Conservation (phyloP, 1,284 basidiomycete species). For the Leccinum subfulvum region DNA sequence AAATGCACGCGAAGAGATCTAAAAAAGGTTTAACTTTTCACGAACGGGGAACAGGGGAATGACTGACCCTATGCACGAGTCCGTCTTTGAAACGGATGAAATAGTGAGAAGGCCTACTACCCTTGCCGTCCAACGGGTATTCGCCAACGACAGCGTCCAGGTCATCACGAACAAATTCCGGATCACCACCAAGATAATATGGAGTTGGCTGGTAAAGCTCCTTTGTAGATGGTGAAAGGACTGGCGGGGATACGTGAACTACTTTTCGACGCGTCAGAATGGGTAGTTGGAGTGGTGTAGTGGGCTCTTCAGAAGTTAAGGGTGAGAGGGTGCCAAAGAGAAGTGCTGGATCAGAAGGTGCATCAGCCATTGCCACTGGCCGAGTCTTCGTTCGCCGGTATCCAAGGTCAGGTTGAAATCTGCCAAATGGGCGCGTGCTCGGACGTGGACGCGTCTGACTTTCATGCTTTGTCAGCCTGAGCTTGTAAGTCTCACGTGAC, state of each 20-base stretch:
- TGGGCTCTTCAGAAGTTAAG: slow-evolving; percentile 14
- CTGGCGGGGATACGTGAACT: slow-evolving; percentile 30
- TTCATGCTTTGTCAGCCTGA: slow-evolving; percentile 20
- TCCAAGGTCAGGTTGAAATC: neutral
- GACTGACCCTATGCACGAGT: slow-evolving; percentile 56
- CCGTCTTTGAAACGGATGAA: slow-evolving; percentile 58
- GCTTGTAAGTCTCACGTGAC: neutral
- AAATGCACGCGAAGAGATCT: slow-evolving; percentile 46
- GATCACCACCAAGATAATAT: slow-evolving; percentile 35
- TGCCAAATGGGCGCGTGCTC: slow-evolving; percentile 9
- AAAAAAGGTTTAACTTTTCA: slow-evolving; percentile 6
- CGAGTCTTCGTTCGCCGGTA: neutral
- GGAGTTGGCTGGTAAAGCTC: slow-evolving; percentile 39
- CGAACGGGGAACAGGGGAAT: slow-evolving; percentile 4
- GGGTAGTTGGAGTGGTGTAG: slow-evolving; percentile 8
- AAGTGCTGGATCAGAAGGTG: slow-evolving; percentile 15
- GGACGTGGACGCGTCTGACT: neutral
- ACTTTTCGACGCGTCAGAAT: slow-evolving; percentile 16
- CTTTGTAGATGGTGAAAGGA: slow-evolving; percentile 39
- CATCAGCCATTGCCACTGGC: slow-evolving; percentile 18
- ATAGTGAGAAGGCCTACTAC: slow-evolving; percentile 44
- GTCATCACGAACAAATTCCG: slow-evolving; percentile 31
- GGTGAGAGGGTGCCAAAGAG: slow-evolving; percentile 24
- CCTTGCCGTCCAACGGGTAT: slow-evolving; percentile 35
- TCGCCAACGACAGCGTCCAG: slow-evolving; percentile 61